Conservation (phyloP, 768 basidiomycete genomes). For the Rubroboletus satanas region DNA sequence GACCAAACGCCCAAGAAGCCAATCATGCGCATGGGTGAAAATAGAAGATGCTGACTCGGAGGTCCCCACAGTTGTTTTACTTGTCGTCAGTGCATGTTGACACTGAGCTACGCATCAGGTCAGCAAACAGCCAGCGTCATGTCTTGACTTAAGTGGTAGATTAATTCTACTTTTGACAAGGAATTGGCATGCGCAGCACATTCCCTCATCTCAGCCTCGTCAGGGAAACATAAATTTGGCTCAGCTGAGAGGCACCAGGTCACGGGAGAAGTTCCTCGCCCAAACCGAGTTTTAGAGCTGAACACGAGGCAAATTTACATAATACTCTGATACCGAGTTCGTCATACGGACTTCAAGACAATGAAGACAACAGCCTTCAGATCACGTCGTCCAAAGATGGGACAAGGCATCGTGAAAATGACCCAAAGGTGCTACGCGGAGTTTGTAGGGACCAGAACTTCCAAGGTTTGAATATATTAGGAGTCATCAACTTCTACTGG, state of each 20-base stretch:
- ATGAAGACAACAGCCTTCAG: constrained; percentile 8
- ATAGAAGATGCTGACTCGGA: constrained; percentile 9
- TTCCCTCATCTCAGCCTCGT: neutral
- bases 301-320: constrained; percentile 16
- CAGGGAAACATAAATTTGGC: constrained; percentile 6
- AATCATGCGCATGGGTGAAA: neutral
- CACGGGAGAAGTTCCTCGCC: constrained; percentile 2
- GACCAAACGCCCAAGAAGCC: constrained; percentile 18
- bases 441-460: constrained; percentile 17
- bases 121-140: neutral
- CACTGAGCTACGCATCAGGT: constrained; percentile 6
- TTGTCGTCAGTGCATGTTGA: constrained; percentile 10
- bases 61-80: neutral
- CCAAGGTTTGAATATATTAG: constrained; percentile 8
- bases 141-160: neutral
- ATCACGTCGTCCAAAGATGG: constrained; percentile 11
- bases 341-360: constrained; percentile 11
- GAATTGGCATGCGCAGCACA: neutral
- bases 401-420: neutral
- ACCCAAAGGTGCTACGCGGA: constrained; percentile 13
- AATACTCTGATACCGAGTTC: constrained; percentile 5
- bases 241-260: neutral
- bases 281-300: constrained; percentile 3
- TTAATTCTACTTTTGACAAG: neutral
- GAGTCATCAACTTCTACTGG: neutral